phyloP scores from a whole-genome alignment of 345 rosid genomes.

The Fremontodendron californicum region DNA sequence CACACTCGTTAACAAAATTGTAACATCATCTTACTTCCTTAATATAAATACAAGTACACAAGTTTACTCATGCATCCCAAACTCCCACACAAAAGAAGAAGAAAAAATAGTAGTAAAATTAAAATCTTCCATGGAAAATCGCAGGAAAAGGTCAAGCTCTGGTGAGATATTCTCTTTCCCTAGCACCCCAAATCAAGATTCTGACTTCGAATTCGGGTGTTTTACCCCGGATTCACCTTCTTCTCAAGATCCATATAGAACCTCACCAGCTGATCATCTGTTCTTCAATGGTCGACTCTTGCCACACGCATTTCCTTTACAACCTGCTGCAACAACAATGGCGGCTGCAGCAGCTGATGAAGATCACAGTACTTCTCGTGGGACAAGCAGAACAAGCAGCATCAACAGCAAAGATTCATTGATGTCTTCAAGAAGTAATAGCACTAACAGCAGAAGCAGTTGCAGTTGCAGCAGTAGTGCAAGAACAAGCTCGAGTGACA shows the following conservation, averaged over 20 bases:
- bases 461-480: constrained; percentile 64
- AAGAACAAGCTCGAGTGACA: constrained; percentile 53
- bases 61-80: neutral
- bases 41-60: neutral
- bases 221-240: constrained; percentile 57
- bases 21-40: neutral
- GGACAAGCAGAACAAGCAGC: constrained; percentile 49
- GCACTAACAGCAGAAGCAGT: constrained; percentile 56
- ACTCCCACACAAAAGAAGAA: neutral
- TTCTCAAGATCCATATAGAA: constrained; percentile 38
- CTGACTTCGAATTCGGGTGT: constrained; percentile 76
- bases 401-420: constrained; percentile 44
- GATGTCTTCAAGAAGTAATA: constrained; percentile 60
- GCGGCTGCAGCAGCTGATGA: neutral
- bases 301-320: constrained; percentile 64
- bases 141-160: constrained; percentile 9
- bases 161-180: constrained; percentile 40
- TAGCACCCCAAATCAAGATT: constrained; percentile 33
- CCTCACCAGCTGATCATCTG: constrained; percentile 83
- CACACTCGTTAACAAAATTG: too few species aligned
- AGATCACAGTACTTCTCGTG: constrained; percentile 16
- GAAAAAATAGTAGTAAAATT: neutral
- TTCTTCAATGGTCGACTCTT: constrained; percentile 73
- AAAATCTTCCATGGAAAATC: neutral
- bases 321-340: constrained; percentile 1